Percentiles rank a stretch among this genome's conserved stretches.
Conservation (phyloP, 2,329 filamentous ascomycete genomes). For the Penicillium crustosum region DNA sequence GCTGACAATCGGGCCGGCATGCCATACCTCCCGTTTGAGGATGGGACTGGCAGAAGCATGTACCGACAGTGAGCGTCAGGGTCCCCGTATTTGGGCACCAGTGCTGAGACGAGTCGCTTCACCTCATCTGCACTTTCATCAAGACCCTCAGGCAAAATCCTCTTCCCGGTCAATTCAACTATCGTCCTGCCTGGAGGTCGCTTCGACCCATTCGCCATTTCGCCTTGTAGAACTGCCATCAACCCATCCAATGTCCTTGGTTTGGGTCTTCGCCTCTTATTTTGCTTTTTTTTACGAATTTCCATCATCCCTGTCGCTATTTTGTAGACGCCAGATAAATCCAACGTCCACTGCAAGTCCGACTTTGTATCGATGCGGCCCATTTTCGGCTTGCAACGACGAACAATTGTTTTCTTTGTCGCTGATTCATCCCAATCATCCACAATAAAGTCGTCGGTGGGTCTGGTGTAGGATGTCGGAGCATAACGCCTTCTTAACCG, state of each 20-base stretch:
- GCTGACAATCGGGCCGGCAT: conserved; percentile 7
- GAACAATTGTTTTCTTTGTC: conserved; percentile 7
- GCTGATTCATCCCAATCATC: conserved; percentile 39
- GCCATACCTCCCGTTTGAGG: conserved; percentile 15
- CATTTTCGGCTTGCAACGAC: conserved; percentile 7
- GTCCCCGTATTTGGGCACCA: conserved; percentile 8
- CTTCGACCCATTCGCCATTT: conserved; percentile 7
- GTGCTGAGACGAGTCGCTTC: conserved; percentile 25
- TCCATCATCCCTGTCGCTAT: conserved; percentile 22
- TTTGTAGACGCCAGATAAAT: conserved; percentile 21
- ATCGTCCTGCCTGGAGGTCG: conserved; percentile 31
- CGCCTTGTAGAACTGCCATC: conserved; percentile 22
- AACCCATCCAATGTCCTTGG: conserved; percentile 24
- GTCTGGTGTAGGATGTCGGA: conserved; percentile 8
- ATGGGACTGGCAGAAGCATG: conserved; percentile 22
- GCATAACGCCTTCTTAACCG: conserved; percentile 24
- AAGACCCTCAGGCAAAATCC: conserved; percentile 36
- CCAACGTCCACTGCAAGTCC: conserved; percentile 31
- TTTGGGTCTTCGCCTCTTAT: conserved; percentile 5
- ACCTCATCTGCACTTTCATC: conserved; percentile 37
- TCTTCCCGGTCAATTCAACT: conserved; percentile 32
- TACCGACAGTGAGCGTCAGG: conserved; percentile 14
- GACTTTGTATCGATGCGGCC: conserved; percentile 12
- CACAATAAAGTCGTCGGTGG: conserved; percentile 36
- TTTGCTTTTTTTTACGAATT: neutral